phyloP scores from a whole-genome alignment of 768 basidiomycete genomes.

The Piloderma croceum region DNA sequence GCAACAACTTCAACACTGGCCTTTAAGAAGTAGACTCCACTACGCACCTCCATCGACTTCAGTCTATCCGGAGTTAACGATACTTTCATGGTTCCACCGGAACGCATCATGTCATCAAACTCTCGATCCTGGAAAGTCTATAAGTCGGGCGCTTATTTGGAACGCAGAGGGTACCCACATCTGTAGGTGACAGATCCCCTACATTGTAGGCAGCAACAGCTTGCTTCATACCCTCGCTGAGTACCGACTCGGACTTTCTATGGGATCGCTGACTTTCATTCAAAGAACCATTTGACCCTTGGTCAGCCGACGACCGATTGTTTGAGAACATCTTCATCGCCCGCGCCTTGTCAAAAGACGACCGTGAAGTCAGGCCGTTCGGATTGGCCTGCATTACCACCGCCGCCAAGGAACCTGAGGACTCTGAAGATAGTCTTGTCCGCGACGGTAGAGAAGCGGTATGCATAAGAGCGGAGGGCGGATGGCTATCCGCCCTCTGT shows the following conservation, averaged over 20 bases:
- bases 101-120: constrained; percentile 91
- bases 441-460: constrained; percentile 29
- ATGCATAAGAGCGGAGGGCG: too few species aligned
- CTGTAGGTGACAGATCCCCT: too few species aligned
- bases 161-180: too few species aligned
- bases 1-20: constrained; percentile 8
- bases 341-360: constrained; percentile 62
- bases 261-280: constrained; percentile 41
- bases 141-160: too few species aligned
- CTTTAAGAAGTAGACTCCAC: constrained; percentile 13
- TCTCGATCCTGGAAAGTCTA: too few species aligned
- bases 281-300: neutral
- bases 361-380: constrained; percentile 42
- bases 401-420: too few species aligned
- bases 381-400: too few species aligned
- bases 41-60: constrained; percentile 85
- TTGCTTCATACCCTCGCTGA: constrained; percentile 45
- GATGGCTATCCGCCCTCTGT: constrained; percentile 32
- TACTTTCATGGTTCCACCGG: constrained; percentile 88
- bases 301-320: constrained; percentile 35
- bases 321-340: constrained; percentile 52
- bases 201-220: too few species aligned
- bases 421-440: constrained; percentile 28
- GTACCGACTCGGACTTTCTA: constrained; percentile 48
- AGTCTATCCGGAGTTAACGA: constrained; percentile 92